A percentile compares a stretch with the other conserved stretches of the same genome.
Conservation (phyloP, 345 rosid species). For the Arabidopsis suecica region DNA sequence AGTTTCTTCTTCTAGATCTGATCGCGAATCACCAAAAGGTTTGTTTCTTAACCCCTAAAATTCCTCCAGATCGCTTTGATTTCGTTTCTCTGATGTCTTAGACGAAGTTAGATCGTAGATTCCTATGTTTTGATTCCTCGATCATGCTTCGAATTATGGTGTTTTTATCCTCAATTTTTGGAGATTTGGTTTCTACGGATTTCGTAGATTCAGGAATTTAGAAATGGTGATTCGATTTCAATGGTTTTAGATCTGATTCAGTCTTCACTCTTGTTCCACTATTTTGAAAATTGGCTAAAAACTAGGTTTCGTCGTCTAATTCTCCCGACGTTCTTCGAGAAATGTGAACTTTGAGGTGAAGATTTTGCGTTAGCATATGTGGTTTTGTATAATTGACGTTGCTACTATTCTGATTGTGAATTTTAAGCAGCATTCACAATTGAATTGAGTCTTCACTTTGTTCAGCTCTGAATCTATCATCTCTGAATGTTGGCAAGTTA, state of each 20-base stretch:
- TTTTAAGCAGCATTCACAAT: background rate
- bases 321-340: background rate
- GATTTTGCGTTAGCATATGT: slow-evolving; percentile 2
- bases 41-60: background rate
- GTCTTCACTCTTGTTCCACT: background rate
- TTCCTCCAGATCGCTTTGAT: slow-evolving; percentile 24
- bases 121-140: slow-evolving; percentile 19
- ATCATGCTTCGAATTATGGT: background rate
- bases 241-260: slow-evolving; percentile 33
- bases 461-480: no score
- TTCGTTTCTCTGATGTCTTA: slow-evolving; percentile 5
- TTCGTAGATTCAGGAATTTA: slow-evolving; percentile 14
- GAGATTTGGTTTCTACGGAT: background rate
- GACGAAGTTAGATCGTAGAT: background rate
- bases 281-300: background rate
- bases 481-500: background rate
- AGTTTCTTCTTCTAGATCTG: slow-evolving; percentile 38
- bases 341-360: background rate
- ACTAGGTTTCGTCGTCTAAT: background rate
- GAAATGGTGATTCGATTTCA: slow-evolving; percentile 21
- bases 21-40: slow-evolving; percentile 33
- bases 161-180: background rate
- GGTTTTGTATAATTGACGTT: background rate
- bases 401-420: background rate
- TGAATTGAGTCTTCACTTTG: background rate